phyloP scores from a whole-genome alignment of 768 basidiomycete genomes.

The Tricholoma flavovirens region DNA sequence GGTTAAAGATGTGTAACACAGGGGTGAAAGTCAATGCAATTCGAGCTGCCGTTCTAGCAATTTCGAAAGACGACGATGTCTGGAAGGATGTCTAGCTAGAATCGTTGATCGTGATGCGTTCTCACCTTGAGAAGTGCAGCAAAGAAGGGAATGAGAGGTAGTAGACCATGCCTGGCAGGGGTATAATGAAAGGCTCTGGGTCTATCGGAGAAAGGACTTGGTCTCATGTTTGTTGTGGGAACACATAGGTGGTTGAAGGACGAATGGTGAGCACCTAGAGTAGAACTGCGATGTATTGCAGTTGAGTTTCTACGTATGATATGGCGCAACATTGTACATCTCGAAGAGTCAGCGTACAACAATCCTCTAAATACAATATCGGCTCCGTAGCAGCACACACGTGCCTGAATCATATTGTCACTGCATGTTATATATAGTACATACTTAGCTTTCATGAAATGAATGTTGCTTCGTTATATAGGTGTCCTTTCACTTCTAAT shows the following conservation, averaged over 20 bases:
- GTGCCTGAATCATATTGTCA: background rate
- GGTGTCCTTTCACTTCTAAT: conserved; percentile 52
- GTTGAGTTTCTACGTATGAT: conserved; percentile 25
- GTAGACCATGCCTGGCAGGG: conserved; percentile 22
- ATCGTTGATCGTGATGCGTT: background rate
- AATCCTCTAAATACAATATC: background rate
- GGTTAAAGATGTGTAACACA: conserved; percentile 54
- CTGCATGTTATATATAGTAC: too few species aligned
- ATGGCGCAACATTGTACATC: conserved; percentile 42
- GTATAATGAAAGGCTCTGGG: conserved; percentile 33
- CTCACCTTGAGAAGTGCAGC: conserved; percentile 59
- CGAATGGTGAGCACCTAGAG: background rate
- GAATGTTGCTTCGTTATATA: conserved; percentile 92
- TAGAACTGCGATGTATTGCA: conserved; percentile 9
- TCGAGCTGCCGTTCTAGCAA: conserved; percentile 65
- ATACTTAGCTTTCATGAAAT: conserved; percentile 61
- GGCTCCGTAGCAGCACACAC: background rate
- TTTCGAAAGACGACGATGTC: conserved; percentile 69
- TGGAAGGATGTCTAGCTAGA: conserved; percentile 23
- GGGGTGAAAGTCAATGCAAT: conserved; percentile 75
- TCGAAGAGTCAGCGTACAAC: too few species aligned
- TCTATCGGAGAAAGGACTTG: conserved; percentile 1
- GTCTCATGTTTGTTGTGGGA: background rate
- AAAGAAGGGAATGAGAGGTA: conserved; percentile 49
- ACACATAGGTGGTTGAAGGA: background rate